phyloP scores from a whole-genome alignment of 2,329 filamentous ascomycete genomes.

The Calonectria naviculata region DNA sequence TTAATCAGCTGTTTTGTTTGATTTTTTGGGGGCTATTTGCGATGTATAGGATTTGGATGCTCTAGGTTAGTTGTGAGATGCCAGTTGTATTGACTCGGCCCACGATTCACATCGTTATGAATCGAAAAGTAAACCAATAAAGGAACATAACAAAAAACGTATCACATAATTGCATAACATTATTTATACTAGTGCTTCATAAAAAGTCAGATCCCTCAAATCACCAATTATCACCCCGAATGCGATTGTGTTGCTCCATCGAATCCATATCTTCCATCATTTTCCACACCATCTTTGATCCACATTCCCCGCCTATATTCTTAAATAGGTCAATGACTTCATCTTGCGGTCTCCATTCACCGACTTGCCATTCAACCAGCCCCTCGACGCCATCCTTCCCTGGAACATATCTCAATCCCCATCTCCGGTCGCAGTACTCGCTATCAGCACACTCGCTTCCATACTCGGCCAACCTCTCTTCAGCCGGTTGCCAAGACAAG shows the following conservation, averaged over 20 bases:
- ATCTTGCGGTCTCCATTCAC: not conserved
- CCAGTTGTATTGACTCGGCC: too few species aligned
- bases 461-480: not conserved
- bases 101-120: too few species aligned
- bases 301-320: not conserved
- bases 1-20: too few species aligned
- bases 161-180: too few species aligned
- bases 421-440: not conserved
- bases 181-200: too few species aligned
- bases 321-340: not conserved
- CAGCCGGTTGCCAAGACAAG: not conserved
- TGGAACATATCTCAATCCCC: slow-evolving; percentile 2
- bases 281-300: not conserved
- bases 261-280: not conserved
- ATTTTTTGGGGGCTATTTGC: too few species aligned
- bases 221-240: too few species aligned
- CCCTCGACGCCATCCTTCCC: not conserved
- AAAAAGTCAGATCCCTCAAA: too few species aligned
- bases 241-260: not conserved
- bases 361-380: slow-evolving; percentile 8
- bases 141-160: too few species aligned
- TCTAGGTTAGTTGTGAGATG: too few species aligned
- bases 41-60: too few species aligned
- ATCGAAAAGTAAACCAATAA: too few species aligned
- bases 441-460: not conserved